These are phyloP conservation scores for Phytopythium aichiense DNA, from an alignment of 352 stramenopile genomes.

Conservation along the genomic window DNA sequence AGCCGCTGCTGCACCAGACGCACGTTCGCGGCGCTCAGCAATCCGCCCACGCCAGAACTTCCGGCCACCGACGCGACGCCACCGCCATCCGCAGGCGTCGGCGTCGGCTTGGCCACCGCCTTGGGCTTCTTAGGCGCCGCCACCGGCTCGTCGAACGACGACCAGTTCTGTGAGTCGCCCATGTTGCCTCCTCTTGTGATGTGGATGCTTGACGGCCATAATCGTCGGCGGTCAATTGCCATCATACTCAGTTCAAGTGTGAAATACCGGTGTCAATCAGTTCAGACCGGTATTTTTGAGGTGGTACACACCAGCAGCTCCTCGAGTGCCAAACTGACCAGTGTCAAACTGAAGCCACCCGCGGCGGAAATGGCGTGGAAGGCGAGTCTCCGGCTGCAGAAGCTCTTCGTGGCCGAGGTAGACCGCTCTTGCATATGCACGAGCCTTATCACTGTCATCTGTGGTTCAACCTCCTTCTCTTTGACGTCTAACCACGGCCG, in stretches of 20 bases:
- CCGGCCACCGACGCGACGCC: not conserved
- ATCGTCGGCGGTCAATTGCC: too few species aligned
- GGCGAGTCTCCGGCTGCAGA: not conserved
- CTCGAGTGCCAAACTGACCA: too few species aligned
- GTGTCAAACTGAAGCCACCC: not conserved
- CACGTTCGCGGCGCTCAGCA: constrained; percentile 35
- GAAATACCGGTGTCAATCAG: too few species aligned
- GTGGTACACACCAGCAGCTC: too few species aligned
- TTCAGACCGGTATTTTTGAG: too few species aligned
- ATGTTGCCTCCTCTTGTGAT: constrained; percentile 15
- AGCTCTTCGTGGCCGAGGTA: not conserved
- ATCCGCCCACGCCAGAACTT: constrained; percentile 5
- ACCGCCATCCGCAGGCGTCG: not conserved
- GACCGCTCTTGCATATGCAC: not conserved
- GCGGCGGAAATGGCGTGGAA: not conserved
- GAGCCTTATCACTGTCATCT: not conserved
- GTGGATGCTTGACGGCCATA: too few species aligned
- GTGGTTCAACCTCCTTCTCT: not conserved
- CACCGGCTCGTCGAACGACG: constrained; percentile 61
- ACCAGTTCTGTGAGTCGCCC: constrained; percentile 81
- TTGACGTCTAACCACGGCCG: too few species aligned
- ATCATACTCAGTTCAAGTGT: too few species aligned
- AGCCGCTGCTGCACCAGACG: constrained; percentile 62
- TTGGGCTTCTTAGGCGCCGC: constrained; percentile 10
- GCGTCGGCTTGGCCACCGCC: constrained; percentile 1